Conservation (phyloP, 2,329 filamentous ascomycete genomes). For the Basipetospora chlamydospora region DNA sequence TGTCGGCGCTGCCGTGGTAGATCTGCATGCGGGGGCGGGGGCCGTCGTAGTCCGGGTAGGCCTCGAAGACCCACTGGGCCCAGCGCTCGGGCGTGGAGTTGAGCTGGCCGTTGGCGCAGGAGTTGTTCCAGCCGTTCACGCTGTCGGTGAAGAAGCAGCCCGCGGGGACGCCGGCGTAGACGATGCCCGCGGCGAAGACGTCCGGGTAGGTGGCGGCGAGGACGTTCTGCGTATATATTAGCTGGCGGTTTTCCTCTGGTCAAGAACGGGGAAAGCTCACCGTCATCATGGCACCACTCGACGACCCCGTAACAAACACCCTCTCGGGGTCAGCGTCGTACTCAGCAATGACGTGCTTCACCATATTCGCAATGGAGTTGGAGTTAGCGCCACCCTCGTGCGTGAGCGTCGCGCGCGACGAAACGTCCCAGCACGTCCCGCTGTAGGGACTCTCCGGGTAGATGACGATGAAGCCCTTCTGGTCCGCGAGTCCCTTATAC, state of each 20-base stretch:
- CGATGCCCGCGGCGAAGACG: conserved; percentile 34
- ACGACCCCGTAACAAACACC: conserved; percentile 38
- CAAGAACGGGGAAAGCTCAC: too few relatives aligned
- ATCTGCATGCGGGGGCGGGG: conserved; percentile 41
- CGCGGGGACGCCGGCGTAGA: conserved; percentile 37
- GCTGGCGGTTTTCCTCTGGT: neutral
- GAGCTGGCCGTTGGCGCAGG: conserved; percentile 35
- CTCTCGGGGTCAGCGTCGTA: conserved; percentile 35
- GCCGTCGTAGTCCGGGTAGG: conserved; percentile 35
- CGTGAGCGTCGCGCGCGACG: conserved; percentile 30
- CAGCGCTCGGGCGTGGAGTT: conserved; percentile 24
- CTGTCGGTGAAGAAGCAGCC: conserved; percentile 35
- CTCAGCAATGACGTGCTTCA: conserved; percentile 34
- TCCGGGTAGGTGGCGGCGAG: conserved; percentile 40
- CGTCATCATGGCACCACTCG: conserved; percentile 36
- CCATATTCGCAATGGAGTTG: conserved; percentile 44
- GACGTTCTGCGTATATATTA: conserved; percentile 18
- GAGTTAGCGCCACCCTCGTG: conserved; percentile 43
- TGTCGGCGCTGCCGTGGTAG: conserved; percentile 37
- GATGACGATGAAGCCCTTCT: conserved; percentile 32
- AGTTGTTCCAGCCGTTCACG: conserved; percentile 36
- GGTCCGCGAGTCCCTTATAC: conserved; percentile 28
- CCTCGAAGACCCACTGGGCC: conserved; percentile 25
- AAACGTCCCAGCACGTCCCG: conserved; percentile 45
- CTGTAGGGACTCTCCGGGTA: conserved; percentile 27